Conservation (phyloP, 106 monocot species). For the Posidonia australis region DNA sequence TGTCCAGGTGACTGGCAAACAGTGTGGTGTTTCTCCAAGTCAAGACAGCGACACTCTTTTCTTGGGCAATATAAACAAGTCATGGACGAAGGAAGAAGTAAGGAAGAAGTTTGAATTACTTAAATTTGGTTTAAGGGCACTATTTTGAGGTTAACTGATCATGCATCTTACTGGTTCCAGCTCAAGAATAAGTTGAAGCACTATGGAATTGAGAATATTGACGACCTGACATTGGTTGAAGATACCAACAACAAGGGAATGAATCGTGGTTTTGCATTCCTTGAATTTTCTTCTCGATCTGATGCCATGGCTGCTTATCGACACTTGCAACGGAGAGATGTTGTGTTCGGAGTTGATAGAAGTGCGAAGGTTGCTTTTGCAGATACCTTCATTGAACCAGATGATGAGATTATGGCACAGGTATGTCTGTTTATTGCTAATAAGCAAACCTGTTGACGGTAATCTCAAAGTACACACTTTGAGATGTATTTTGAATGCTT, state of each 20-base stretch:
- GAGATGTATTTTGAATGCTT: too few species aligned
- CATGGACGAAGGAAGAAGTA: slow-evolving; percentile 89
- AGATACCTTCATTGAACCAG: slow-evolving; percentile 76
- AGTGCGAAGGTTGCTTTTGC: slow-evolving; percentile 91
- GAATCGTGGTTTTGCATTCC: slow-evolving; percentile 92
- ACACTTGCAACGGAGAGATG: slow-evolving; percentile 63
- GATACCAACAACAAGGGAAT: slow-evolving; percentile 69
- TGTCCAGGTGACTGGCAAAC: slow-evolving; percentile 67
- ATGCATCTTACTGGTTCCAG: slow-evolving; percentile 19
- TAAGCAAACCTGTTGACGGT: not conserved
- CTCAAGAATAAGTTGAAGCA: slow-evolving; percentile 69
- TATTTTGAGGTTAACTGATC: not conserved
- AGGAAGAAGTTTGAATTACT: slow-evolving; percentile 3
- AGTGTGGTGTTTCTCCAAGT: slow-evolving; percentile 89
- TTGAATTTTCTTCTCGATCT: slow-evolving; percentile 77
- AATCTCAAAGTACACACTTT: not conserved
- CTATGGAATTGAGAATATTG: slow-evolving; percentile 70
- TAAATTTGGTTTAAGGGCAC: not conserved
- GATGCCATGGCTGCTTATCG: slow-evolving; percentile 83
- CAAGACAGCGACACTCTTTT: slow-evolving; percentile 89
- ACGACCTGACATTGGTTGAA: slow-evolving; percentile 64
- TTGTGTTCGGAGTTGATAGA: slow-evolving; percentile 68
- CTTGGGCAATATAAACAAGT: slow-evolving; percentile 85
- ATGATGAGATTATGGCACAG: slow-evolving; percentile 96
- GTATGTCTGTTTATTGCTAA: slow-evolving; percentile 36